Conservation (phyloP, 2,329 filamentous ascomycete species). For the Penicillium sp. region DNA sequence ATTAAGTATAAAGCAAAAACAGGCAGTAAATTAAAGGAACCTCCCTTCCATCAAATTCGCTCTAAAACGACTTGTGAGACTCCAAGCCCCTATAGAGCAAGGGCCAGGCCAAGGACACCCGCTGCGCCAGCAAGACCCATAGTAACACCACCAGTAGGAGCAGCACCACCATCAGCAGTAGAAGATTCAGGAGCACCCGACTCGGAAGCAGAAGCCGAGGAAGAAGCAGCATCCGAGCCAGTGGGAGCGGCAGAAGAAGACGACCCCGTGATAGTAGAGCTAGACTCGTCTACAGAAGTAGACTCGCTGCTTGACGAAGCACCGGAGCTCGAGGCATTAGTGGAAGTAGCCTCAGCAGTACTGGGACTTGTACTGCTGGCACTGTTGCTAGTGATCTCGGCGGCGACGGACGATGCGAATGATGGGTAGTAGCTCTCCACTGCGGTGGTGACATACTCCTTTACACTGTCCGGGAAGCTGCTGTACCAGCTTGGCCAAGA, state of each 20-base stretch:
- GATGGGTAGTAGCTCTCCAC: slow-evolving; percentile 7
- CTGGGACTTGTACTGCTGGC: background rate
- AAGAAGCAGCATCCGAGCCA: background rate
- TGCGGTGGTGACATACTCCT: slow-evolving; percentile 15
- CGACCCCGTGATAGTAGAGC: slow-evolving; percentile 1
- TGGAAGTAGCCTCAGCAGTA: background rate
- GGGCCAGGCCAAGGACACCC: slow-evolving; percentile 21
- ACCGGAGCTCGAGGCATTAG: background rate
- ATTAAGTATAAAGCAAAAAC: background rate
- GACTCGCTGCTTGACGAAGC: slow-evolving; percentile 1
- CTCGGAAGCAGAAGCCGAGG: slow-evolving; percentile 1
- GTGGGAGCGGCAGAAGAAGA: slow-evolving; percentile 2
- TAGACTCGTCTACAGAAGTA: background rate
- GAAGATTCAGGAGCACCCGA: slow-evolving; percentile 4
- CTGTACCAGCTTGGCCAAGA: slow-evolving; percentile 20
- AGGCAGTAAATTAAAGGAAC: background rate
- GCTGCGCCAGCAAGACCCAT: slow-evolving; percentile 17
- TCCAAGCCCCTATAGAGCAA: slow-evolving; percentile 12
- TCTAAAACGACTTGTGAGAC: background rate
- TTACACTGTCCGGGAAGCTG: slow-evolving; percentile 15
- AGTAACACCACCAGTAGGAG: slow-evolving; percentile 18
- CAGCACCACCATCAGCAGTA: slow-evolving; percentile 9
- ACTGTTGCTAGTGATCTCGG: background rate
- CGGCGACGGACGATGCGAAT: background rate
- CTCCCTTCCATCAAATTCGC: background rate